Evolutionary conservation across 2,329 filamentous ascomycete species (phyloP), one percentile per base, ranked within the genome.

Genomic region (Aspergillus ibericus): DNA sequence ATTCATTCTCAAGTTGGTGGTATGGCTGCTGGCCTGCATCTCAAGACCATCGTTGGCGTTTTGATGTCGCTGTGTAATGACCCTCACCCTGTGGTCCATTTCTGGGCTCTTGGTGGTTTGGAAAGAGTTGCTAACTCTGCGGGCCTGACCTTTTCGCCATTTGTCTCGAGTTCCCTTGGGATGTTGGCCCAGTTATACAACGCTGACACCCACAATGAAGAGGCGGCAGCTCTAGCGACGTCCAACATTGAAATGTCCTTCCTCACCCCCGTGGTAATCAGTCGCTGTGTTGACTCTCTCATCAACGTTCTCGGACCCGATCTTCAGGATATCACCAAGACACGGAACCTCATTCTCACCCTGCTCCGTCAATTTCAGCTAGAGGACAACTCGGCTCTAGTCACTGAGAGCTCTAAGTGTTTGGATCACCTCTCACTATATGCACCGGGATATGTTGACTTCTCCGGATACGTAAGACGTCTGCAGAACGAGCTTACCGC

Each of bases 31-130:
- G 92, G 93, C 3, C 92, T 95, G 68, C 95, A 99, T 72, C 82
- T 99, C 52, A 98, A 98, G 79, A 97, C 92, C 1, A 97, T 99
- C 51, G 84, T 97, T n/a, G 90, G 93, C 16, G 96, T 99, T 38
- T 80, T 99, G n/a, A 96, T 98, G 90, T 98, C 95, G 7, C 83
- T 99, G 9, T 93, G 92, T 73, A 96, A 93, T 66, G 95, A 99
- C 70, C 91, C 93, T 18, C 95, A 99, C 72, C 93, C 95, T 0
- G 88, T 91, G 0, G 95, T 99, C 8, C 95, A 99, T 75, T 96
- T 93, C 72, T 98, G 93, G 92, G 93, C 96, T 2, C 80, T 99
- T 46, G 92, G 97, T 72, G 93, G 92, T 9, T 77, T 99, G 29
- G 88, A 91, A 2, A 83, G 90, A 53, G 92, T 96, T 12, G 90